Evolutionary conservation across 805 yeast species (phyloP), one percentile per base, ranked within the genome.

Genomic region (Isabelozyma rhagii): DNA sequence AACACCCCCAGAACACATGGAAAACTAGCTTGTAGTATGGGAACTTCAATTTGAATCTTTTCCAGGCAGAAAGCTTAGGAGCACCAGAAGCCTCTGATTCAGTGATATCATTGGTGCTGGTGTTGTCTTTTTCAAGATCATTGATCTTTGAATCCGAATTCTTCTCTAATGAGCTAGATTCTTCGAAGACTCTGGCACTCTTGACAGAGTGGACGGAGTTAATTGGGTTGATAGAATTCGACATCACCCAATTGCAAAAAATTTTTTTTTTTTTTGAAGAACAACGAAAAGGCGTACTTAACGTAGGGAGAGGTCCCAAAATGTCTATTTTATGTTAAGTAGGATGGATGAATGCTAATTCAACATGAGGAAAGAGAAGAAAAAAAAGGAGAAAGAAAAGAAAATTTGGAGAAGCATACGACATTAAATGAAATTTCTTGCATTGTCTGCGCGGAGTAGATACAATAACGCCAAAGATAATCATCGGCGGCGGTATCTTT

Each of bases 1-100:
- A 62, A 61, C 53, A 62, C 31, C 50, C 75, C 65, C 52, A 59
- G 47, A 58, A 66, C n/a, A 64, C 41, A 47, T 62, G 56, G 28
- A 55, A 45, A 5, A 48, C 52, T 13, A 58, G 41, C 44, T 44
- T 56, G 41, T 51, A 58, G 14, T 47, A 54, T 11, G 63, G 62
- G 45, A 53, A 50, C 27, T 50, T 47, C 5, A 36, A 17, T 44
- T 59, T 59, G 10, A 59, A 31, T 31, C 43, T 39, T 45, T 47
- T 41, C 47, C 28, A 14, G 11, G 17, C 21, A n/a, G 51, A 45
- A 15, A 48, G 21, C 15, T 40, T 44, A 17, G 21, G 41, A 11
- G 11, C 29, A 28, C n/a, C n/a, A 31, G 36, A 31, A 31, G 36
- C 34, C 13, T 13, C 41, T 5, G 39, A n/a, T 2, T 15, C 44